Evolutionary conservation across 2,329 filamentous ascomycete species (phyloP).

Genomic region (Macrophomina pseudophaseolina): DNA sequence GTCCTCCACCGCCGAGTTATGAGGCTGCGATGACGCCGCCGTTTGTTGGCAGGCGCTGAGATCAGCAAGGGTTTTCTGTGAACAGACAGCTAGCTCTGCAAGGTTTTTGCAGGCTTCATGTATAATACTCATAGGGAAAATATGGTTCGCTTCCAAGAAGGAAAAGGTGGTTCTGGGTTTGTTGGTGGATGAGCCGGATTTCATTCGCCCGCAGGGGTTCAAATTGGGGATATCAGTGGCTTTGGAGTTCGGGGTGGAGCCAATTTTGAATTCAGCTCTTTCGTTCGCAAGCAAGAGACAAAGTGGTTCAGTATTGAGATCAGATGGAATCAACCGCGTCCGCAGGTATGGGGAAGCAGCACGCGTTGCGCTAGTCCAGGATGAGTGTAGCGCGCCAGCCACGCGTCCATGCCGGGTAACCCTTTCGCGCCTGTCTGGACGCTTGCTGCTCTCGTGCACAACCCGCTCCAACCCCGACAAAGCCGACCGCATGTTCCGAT

Average conservation of each 20-base stretch:
- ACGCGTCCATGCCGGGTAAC: not conserved
- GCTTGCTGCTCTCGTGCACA: not conserved
- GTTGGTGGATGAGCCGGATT: too few species aligned
- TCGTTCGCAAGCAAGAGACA: not conserved
- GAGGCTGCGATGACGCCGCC: not conserved
- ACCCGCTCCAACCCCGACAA: not conserved
- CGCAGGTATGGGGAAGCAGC: not conserved
- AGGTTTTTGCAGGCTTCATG: not conserved
- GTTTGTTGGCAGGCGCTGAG: too few species aligned
- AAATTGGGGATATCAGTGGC: too few species aligned
- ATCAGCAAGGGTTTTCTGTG: not conserved
- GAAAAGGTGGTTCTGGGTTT: too few species aligned
- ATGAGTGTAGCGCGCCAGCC: too few species aligned
- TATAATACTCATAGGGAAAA: not conserved
- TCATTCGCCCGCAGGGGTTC: too few species aligned
- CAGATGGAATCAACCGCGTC: not conserved
- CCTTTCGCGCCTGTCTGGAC: not conserved
- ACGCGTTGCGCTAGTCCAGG: not conserved
- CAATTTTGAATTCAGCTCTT: too few species aligned
- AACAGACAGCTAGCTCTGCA: not conserved
- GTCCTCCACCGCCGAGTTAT: not conserved
- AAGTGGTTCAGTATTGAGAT: not conserved
- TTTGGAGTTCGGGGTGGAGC: too few species aligned
- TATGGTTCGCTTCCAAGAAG: too few species aligned
- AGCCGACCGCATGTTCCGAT: not conserved